These are phyloP conservation scores for Brettanomyces nanus DNA, from an alignment of 805 yeast genomes.

Conservation along the genomic window DNA sequence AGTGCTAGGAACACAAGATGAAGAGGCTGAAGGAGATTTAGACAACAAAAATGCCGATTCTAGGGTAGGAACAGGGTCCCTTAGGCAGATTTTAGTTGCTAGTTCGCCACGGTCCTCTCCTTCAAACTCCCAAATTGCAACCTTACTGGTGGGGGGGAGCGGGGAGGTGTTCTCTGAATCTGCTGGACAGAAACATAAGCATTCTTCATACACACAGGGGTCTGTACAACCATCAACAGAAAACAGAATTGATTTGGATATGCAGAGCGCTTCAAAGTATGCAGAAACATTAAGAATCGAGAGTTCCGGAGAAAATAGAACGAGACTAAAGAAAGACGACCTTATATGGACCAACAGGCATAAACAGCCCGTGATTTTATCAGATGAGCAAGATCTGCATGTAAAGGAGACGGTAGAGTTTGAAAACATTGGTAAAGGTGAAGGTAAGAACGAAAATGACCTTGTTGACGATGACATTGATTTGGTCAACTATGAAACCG, in stretches of 20 bases:
- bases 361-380: constrained; percentile 2
- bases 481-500: neutral
- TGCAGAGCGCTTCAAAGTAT: neutral
- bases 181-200: neutral
- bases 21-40: neutral
- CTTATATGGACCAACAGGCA: constrained; percentile 1
- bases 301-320: neutral
- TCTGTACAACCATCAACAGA: constrained; percentile 2
- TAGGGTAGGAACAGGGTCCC: too few species aligned
- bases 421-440: neutral
- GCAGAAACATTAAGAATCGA: neutral
- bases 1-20: constrained; percentile 2
- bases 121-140: neutral
- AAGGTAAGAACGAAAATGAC: neutral
- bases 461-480: neutral
- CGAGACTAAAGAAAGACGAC: constrained; percentile 1
- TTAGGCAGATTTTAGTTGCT: neutral
- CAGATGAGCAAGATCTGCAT: neutral
- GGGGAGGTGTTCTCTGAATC: neutral
- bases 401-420: neutral
- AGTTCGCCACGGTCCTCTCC: constrained; percentile 2
- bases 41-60: too few species aligned
- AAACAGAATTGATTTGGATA: neutral
- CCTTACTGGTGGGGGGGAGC: too few species aligned
- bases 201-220: neutral